phyloP scores from a whole-genome alignment of 805 yeast species.

The Wickerhamia fluorescens region DNA sequence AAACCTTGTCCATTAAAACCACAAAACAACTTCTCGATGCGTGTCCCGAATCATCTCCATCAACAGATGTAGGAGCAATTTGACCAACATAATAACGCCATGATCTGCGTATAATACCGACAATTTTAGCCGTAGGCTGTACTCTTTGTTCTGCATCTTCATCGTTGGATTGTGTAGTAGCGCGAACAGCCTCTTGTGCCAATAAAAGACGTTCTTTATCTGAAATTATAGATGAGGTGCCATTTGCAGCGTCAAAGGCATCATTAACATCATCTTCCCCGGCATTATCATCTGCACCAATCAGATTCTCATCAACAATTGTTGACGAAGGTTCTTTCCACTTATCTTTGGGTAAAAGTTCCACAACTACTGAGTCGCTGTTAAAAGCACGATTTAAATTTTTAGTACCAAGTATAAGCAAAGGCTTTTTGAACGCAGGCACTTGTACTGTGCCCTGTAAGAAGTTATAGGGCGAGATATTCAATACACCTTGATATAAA shows the following conservation, averaged over 20 bases:
- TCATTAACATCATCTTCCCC: conserved; percentile 46
- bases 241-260: conserved; percentile 7
- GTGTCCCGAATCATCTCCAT: conserved; percentile 45
- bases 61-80: conserved; percentile 68
- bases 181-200: conserved; percentile 68
- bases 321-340: conserved; percentile 86
- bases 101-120: conserved; percentile 79
- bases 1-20: conserved; percentile 76
- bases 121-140: conserved; percentile 92
- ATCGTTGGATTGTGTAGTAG: conserved; percentile 38
- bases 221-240: conserved; percentile 35
- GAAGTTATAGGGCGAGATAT: conserved; percentile 78
- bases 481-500: conserved; percentile 76
- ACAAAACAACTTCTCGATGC: conserved; percentile 78
- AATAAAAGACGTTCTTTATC: conserved; percentile 67
- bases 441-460: conserved; percentile 79
- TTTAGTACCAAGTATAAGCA: conserved; percentile 75
- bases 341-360: conserved; percentile 72
- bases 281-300: conserved; percentile 54
- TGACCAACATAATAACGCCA: conserved; percentile 98
- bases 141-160: conserved; percentile 38
- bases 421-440: conserved; percentile 69
- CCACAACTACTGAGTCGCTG: conserved; percentile 88
- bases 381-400: conserved; percentile 85
- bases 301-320: conserved; percentile 66